Conservation (phyloP, 2,329 filamentous ascomycete genomes). For the Xylariaceae sp. region DNA sequence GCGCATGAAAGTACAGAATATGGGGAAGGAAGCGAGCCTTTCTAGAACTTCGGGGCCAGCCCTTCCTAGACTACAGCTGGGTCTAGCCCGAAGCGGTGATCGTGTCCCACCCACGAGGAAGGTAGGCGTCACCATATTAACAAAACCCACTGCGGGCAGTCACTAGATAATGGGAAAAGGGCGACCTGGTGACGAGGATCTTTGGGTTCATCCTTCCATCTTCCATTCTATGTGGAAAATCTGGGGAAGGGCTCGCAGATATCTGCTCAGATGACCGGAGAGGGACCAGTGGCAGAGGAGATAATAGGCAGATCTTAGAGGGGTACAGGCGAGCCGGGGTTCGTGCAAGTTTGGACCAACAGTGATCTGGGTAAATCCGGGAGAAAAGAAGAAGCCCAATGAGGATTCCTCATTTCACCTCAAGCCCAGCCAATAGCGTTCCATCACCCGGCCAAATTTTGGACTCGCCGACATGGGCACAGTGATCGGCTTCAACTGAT, state of each 20-base stretch:
- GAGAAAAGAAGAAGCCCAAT: conserved; percentile 17
- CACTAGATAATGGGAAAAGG: neutral
- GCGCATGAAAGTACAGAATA: conserved; percentile 1
- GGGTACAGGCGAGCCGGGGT: neutral
- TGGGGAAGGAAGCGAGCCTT: conserved; percentile 10
- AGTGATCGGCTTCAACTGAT: conserved; percentile 9
- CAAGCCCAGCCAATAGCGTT: conserved; percentile 10
- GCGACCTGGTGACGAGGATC: conserved; percentile 6
- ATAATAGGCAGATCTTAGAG: no score
- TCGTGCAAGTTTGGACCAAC: conserved; percentile 1
- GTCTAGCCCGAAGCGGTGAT: conserved; percentile 3
- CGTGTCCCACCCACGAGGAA: conserved; percentile 5
- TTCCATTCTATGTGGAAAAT: no score
- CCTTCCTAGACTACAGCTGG: conserved; percentile 14
- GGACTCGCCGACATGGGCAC: no score
- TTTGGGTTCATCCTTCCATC: no score
- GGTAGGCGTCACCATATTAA: conserved; percentile 6
- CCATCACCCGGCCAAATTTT: conserved; percentile 2
- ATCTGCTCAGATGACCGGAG: no score
- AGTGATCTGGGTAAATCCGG: conserved; percentile 20
- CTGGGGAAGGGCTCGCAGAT: no score
- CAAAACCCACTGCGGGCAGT: no score
- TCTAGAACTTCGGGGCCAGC: conserved; percentile 17
- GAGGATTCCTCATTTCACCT: neutral
- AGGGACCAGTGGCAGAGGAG: no score